Conservation (phyloP, 2,329 filamentous ascomycete genomes). For the Hymenotorrendiella dingleyae region DNA sequence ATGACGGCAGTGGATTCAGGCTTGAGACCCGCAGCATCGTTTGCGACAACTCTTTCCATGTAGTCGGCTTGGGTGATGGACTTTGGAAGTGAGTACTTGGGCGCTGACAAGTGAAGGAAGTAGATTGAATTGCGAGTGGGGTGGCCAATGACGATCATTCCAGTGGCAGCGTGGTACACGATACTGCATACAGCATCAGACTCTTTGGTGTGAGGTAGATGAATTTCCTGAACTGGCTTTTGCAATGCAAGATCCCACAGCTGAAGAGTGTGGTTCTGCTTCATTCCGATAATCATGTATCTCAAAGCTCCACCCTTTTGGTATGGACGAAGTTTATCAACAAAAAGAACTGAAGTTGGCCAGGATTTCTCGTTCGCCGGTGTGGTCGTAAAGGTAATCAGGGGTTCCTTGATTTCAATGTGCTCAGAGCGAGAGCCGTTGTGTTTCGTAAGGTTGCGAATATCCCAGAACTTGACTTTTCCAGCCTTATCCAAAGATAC, state of each 20-base stretch:
- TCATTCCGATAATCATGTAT: constrained; percentile 96
- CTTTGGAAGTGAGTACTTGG: constrained; percentile 76
- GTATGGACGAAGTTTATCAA: constrained; percentile 94
- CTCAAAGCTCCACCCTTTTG: constrained; percentile 82
- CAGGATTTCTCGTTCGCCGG: constrained; percentile 89
- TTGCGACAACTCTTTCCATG: constrained; percentile 68
- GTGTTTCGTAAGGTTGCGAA: constrained; percentile 64
- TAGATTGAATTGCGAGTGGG: constrained; percentile 97
- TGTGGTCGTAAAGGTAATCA: constrained; percentile 82
- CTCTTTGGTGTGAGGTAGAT: constrained; percentile 91
- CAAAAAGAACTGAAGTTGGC: constrained; percentile 91
- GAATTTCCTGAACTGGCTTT: constrained; percentile 95
- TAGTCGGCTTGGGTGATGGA: constrained; percentile 83
- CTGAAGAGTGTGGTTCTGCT: constrained; percentile 97
- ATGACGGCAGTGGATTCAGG: constrained; percentile 96
- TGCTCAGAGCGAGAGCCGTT: constrained; percentile 19
- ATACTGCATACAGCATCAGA: constrained; percentile 98
- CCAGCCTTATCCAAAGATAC: constrained; percentile 96
- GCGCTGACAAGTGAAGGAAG: constrained; percentile 91
- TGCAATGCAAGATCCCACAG: constrained; percentile 95
- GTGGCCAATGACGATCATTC: constrained; percentile 91
- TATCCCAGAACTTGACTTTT: constrained; percentile 96
- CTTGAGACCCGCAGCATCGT: constrained; percentile 67
- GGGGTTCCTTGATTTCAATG: constrained; percentile 75
- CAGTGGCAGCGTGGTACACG: constrained; percentile 84